A percentile compares a stretch with the other conserved stretches of the same genome.
Conservation (phyloP, 805 yeast genomes). For the Zygosaccharomyces lentus region DNA sequence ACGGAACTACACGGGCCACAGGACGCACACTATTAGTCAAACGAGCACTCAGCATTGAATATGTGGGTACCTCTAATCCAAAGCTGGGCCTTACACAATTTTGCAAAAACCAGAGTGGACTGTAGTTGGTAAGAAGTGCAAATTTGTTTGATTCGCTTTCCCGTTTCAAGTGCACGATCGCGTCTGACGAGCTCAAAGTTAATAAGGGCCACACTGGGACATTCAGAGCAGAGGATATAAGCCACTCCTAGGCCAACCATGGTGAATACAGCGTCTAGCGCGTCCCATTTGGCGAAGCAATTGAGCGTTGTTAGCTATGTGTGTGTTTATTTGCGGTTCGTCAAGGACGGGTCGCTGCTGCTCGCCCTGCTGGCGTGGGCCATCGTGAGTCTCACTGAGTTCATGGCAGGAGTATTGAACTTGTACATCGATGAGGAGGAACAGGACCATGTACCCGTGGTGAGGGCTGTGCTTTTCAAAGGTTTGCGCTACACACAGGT, state of each 20-base stretch:
- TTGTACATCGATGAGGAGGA: slow-evolving; percentile 8
- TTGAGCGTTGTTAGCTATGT: slow-evolving; percentile 15
- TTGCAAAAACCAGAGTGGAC: neutral
- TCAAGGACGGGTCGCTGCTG: slow-evolving; percentile 22
- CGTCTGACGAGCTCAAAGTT: neutral
- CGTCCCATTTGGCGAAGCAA: neutral
- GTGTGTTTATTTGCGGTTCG: slow-evolving; percentile 20
- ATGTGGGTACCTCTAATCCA: neutral
- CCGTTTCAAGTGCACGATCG: slow-evolving; percentile 1
- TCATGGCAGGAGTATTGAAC: slow-evolving; percentile 8
- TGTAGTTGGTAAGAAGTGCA: slow-evolving; percentile 3
- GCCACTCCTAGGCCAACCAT: neutral
- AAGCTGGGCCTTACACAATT: neutral
- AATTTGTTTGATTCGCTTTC: slow-evolving; percentile 5
- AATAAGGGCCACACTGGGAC: neutral
- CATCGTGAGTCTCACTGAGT: slow-evolving; percentile 10
- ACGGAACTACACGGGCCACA: slow-evolving; percentile 4
- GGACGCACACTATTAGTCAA: slow-evolving; percentile 5
- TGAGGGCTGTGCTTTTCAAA: slow-evolving; percentile 16
- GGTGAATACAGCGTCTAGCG: neutral
- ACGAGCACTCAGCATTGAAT: slow-evolving; percentile 2
- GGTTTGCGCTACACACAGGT: slow-evolving; percentile 18
- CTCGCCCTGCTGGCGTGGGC: slow-evolving; percentile 18
- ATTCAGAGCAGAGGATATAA: neutral
- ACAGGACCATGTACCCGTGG: slow-evolving; percentile 9